Evolutionary conservation across 768 basidiomycete genomes (phyloP), one percentile per base, ranked within the genome.

Genomic region (Hygrocybe coccinea): DNA sequence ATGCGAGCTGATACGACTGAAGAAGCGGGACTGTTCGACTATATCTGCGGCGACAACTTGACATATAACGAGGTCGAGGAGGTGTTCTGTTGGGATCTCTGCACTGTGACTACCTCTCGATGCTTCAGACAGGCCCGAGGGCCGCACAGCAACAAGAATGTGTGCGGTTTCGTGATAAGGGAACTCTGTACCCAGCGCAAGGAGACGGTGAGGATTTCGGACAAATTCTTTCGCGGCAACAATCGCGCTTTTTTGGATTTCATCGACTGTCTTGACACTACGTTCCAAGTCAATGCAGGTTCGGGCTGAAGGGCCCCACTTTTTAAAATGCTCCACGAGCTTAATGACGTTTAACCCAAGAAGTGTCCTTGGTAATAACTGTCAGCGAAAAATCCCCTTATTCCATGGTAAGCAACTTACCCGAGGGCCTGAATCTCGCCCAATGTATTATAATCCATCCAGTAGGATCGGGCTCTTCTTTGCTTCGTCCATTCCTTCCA

Each of bases 401-500:
- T 22, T 12, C n/a, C 21, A 46, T 8, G 8, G 21, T 44, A 12
- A 15, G 38, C 11, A 19, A 11, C 44, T 22, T 25, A 49, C 48
- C 48, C 34, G 12, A 49, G 48, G 12, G 48, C 48, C 10, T 9
- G 10, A 17, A 49, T 3, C 14, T 49, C 48, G 15, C 11, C 10
- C 15, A n/a, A 15, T 12, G 21, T 14, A n/a, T 12, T 49, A 25
- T 8, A n/a, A 34, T 49, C 24, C 34, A 49, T 49, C 34, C 10
- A n/a, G 25, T 49, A 49, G 2, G 12, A 17, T 12, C 15, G 10
- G 8, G 34, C 21, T 11, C 29, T 36, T 25, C 29, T 25, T n/a
- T 49, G 48, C 29, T 49, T 49, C 12, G 15, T 11, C 48, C 48
- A 49, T 49, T 49, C 48, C 14, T 36, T 49, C 21, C 19, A 49